Percentiles rank a stretch among this genome's conserved stretches.
Evolutionary conservation across 2,329 filamentous ascomycete species (phyloP).

Genomic region (Neonectria magnoliae): DNA sequence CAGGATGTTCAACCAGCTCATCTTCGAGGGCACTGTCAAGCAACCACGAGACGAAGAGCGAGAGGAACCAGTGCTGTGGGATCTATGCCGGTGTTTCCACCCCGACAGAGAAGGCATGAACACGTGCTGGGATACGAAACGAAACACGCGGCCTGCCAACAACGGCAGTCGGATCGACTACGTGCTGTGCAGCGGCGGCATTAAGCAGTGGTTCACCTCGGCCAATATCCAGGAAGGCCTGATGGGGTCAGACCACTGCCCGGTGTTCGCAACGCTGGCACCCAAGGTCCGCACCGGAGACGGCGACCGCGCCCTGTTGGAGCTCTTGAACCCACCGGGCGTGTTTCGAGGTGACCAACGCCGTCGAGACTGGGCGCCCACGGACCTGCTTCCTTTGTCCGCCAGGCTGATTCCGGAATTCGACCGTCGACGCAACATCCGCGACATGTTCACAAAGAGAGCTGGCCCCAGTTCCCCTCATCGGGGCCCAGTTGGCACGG

Average conservation of each 20-base stretch:
- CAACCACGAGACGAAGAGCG: constrained; percentile 74
- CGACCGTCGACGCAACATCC: constrained; percentile 83
- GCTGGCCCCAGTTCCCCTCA: constrained; percentile 19
- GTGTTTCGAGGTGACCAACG: constrained; percentile 76
- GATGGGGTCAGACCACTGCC: constrained; percentile 96
- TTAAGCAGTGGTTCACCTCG: constrained; percentile 82
- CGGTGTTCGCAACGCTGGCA: constrained; percentile 81
- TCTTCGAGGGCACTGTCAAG: constrained; percentile 76
- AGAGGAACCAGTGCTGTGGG: constrained; percentile 79
- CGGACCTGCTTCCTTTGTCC: constrained; percentile 77
- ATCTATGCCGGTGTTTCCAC: constrained; percentile 85
- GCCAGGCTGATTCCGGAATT: constrained; percentile 90
- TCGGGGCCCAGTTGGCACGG: constrained; percentile 15
- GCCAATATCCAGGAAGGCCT: constrained; percentile 93
- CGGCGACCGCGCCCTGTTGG: constrained; percentile 64
- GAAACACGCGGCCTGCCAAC: constrained; percentile 95
- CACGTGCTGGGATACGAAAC: constrained; percentile 95
- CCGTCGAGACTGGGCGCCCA: constrained; percentile 71
- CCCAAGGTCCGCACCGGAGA: constrained; percentile 66
- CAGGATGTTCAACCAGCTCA: constrained; percentile 85
- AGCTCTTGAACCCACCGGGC: constrained; percentile 81
- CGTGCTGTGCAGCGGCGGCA: constrained; percentile 81
- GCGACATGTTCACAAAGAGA: constrained; percentile 82
- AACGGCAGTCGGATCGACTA: constrained; percentile 95
- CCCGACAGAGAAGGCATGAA: constrained; percentile 88